Conservation (phyloP, 2,329 filamentous ascomycete species). For the Dothideomycetes sp. region DNA sequence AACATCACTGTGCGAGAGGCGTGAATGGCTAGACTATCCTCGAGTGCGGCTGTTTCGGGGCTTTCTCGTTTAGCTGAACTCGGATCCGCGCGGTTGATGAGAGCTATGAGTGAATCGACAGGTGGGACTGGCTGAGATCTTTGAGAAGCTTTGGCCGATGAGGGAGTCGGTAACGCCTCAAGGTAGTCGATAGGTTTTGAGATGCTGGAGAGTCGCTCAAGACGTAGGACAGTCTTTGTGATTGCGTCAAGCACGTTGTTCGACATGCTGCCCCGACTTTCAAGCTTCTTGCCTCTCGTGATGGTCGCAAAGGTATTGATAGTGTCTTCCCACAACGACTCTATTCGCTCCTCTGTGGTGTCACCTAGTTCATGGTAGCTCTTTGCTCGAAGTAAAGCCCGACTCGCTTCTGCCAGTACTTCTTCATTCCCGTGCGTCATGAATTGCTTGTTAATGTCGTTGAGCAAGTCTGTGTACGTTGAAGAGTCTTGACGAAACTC, state of each 20-base stretch:
- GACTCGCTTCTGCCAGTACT: conserved; percentile 73
- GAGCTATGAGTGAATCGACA: conserved; percentile 59
- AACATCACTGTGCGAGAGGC: conserved; percentile 69
- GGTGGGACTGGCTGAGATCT: conserved; percentile 19
- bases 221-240: conserved; percentile 63
- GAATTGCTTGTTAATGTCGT: conserved; percentile 91
- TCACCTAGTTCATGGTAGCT: conserved; percentile 84
- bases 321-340: conserved; percentile 75
- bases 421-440: conserved; percentile 78
- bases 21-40: conserved; percentile 66
- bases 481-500: conserved; percentile 78
- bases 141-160: conserved; percentile 22
- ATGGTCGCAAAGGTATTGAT: conserved; percentile 63
- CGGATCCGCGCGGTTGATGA: conserved; percentile 64
- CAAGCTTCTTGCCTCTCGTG: conserved; percentile 57
- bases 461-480: conserved; percentile 68
- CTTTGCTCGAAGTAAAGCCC: conserved; percentile 73
- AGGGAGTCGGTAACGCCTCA: conserved; percentile 39
- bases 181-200: conserved; percentile 67
- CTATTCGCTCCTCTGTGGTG: conserved; percentile 67
- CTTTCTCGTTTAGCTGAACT: conserved; percentile 35
- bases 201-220: conserved; percentile 69
- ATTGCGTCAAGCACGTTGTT: conserved; percentile 57
- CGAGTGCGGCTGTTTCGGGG: conserved; percentile 60
- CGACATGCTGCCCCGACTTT: conserved; percentile 56